Evolutionary conservation across 345 rosid species (phyloP).

Genomic region (Rhodomyrtus tomentosa): DNA sequence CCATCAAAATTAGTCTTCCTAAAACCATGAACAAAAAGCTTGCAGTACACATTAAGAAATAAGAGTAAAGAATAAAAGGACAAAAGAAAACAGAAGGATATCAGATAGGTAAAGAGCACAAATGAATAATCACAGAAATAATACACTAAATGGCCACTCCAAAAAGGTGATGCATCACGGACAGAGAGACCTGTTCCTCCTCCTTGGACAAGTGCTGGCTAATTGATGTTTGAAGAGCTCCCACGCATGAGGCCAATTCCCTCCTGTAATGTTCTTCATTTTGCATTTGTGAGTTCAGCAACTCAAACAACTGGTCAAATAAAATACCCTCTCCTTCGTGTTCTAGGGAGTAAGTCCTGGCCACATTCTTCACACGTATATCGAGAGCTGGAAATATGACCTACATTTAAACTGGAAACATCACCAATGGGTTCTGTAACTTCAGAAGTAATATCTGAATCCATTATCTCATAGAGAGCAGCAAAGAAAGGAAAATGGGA

Average conservation of each 20-base stretch:
- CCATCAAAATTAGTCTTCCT: not conserved
- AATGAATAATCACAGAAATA: not conserved
- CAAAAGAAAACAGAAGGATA: not conserved
- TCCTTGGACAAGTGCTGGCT: slow-evolving; percentile 67
- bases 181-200: slow-evolving; percentile 44
- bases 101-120: not conserved
- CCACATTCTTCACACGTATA: slow-evolving; percentile 53
- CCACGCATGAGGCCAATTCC: slow-evolving; percentile 49
- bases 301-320: slow-evolving; percentile 39
- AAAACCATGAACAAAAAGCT: not conserved
- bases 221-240: slow-evolving; percentile 52
- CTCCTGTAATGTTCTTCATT: slow-evolving; percentile 40
- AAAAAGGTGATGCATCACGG: not conserved
- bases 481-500: not conserved
- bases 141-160: not conserved
- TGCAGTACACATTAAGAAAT: not conserved
- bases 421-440: not conserved
- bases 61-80: not conserved
- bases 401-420: slow-evolving; percentile 18
- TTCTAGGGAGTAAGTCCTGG: slow-evolving; percentile 43
- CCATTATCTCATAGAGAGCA: not conserved
- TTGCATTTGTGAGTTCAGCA: slow-evolving; percentile 19
- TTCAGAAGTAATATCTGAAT: not conserved
- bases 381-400: slow-evolving; percentile 63
- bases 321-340: slow-evolving; percentile 51